Conservation (phyloP, 768 basidiomycete species). For the Mycena maculata region DNA sequence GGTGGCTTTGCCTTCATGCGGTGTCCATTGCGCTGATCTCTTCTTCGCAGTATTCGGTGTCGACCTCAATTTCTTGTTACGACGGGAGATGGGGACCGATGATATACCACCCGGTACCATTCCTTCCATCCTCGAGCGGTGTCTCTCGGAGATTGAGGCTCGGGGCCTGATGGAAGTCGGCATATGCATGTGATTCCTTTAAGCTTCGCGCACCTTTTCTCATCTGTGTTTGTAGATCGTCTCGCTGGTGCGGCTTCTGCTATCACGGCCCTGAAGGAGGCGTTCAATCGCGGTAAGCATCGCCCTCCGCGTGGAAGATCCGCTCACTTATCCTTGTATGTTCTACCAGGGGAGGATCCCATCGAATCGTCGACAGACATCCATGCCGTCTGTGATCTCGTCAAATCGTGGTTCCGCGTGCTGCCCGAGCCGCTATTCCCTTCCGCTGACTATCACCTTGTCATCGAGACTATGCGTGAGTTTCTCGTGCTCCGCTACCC, state of each 20-base stretch:
- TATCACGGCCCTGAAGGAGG: slow-evolving; percentile 76
- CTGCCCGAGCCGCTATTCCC: slow-evolving; percentile 87
- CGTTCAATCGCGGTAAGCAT: slow-evolving; percentile 74
- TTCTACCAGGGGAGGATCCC: slow-evolving; percentile 64
- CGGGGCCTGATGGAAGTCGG: slow-evolving; percentile 86
- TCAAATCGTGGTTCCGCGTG: slow-evolving; percentile 89
- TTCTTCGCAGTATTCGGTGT: slow-evolving; percentile 74
- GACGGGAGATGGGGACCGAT: slow-evolving; percentile 67
- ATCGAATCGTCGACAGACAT: slow-evolving; percentile 74
- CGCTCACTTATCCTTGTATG: slow-evolving; percentile 2
- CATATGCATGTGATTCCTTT: slow-evolving; percentile 71
- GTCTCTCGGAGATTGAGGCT: slow-evolving; percentile 76
- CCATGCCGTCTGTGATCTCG: slow-evolving; percentile 83
- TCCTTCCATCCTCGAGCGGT: slow-evolving; percentile 73
- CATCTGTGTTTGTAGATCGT: slow-evolving; percentile 64
- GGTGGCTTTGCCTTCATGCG: slow-evolving; percentile 38
- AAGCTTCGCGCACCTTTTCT: neutral
- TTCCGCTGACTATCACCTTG: slow-evolving; percentile 69
- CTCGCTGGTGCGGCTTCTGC: slow-evolving; percentile 82
- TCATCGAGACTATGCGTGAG: slow-evolving; percentile 81
- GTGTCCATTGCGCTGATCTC: slow-evolving; percentile 21
- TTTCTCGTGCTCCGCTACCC: slow-evolving; percentile 21
- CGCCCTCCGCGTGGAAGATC: neutral
- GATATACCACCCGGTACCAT: slow-evolving; percentile 67
- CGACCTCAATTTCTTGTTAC: slow-evolving; percentile 74